These are phyloP conservation scores for Zopfia rhizophila DNA, from an alignment of 2,329 filamentous ascomycete genomes.

Conservation along the genomic window DNA sequence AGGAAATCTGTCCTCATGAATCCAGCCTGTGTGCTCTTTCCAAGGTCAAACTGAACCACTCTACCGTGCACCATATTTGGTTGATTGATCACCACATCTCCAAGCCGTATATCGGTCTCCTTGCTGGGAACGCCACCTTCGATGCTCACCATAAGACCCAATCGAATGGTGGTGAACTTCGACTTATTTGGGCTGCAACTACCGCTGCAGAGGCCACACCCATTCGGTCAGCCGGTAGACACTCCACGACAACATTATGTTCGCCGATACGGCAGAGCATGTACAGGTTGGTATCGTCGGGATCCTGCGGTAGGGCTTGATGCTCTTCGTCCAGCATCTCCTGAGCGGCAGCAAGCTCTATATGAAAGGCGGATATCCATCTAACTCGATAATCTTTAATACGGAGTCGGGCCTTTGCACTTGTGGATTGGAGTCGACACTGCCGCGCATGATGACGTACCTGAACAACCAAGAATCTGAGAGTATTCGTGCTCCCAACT, in stretches of 20 bases:
- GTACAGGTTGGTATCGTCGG: too few species aligned
- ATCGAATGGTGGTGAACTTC: constrained; percentile 40
- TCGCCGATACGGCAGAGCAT: constrained; percentile 30
- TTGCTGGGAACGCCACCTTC: constrained; percentile 32
- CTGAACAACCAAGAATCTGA: too few species aligned
- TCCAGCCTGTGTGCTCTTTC: constrained; percentile 7
- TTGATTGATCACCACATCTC: constrained; percentile 14
- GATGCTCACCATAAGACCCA: constrained; percentile 55
- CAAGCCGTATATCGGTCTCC: constrained; percentile 13
- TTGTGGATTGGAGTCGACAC: too few species aligned
- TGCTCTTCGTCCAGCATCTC: too few species aligned
- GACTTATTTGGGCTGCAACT: constrained; percentile 34
- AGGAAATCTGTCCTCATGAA: constrained; percentile 15
- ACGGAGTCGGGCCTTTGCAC: too few species aligned
- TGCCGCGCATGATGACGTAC: too few species aligned
- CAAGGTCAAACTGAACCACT: constrained; percentile 20
- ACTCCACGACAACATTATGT: constrained; percentile 45
- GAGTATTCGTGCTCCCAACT: too few species aligned
- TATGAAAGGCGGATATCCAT: too few species aligned
- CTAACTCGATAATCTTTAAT: too few species aligned
- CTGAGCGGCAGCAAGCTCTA: too few species aligned
- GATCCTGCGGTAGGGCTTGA: too few species aligned
- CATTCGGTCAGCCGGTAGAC: constrained; percentile 39
- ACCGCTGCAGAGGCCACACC: constrained; percentile 41
- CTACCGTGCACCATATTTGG: constrained; percentile 5